A percentile compares a stretch with the other conserved stretches of the same genome.
Conservation (phyloP, 768 basidiomycete species). For the Lactarius sp. region DNA sequence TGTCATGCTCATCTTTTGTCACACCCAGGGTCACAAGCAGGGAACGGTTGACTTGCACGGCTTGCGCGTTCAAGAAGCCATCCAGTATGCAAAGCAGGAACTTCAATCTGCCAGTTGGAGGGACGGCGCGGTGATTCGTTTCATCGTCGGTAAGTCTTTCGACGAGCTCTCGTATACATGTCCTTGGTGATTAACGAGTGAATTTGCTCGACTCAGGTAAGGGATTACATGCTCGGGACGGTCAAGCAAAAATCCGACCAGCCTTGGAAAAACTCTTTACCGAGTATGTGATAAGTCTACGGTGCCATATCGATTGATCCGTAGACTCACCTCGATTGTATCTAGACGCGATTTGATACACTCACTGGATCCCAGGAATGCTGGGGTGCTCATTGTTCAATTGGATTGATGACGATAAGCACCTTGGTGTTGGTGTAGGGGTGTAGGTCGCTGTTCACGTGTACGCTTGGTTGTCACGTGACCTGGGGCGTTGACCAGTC, state of each 20-base stretch:
- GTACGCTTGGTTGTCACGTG: neutral
- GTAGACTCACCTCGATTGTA: neutral
- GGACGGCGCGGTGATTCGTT: neutral
- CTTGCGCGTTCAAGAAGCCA: slow-evolving; percentile 8
- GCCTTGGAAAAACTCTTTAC: slow-evolving; percentile 1
- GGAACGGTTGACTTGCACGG: slow-evolving; percentile 18
- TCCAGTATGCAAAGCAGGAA: slow-evolving; percentile 4
- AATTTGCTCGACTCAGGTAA: neutral
- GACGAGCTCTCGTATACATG: neutral
- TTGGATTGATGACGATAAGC: neutral
- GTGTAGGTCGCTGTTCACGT: neutral
- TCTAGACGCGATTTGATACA: neutral
- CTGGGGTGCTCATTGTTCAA: slow-evolving; percentile 8
- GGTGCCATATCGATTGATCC: neutral
- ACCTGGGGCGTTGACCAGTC: too few species aligned
- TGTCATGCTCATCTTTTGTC: neutral
- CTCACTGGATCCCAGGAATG: slow-evolving; percentile 4
- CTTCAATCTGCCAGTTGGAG: neutral
- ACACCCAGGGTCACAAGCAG: neutral
- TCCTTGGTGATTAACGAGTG: neutral
- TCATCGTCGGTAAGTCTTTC: slow-evolving; percentile 14
- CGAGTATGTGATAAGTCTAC: neutral
- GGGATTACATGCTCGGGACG: neutral
- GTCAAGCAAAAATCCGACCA: slow-evolving; percentile 8
- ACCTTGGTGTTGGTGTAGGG: too few species aligned